Percentiles rank a stretch among this genome's conserved stretches.
phyloP scores from a whole-genome alignment of 108 stramenopile genomes.

The Nannochloropsis oceanica region DNA sequence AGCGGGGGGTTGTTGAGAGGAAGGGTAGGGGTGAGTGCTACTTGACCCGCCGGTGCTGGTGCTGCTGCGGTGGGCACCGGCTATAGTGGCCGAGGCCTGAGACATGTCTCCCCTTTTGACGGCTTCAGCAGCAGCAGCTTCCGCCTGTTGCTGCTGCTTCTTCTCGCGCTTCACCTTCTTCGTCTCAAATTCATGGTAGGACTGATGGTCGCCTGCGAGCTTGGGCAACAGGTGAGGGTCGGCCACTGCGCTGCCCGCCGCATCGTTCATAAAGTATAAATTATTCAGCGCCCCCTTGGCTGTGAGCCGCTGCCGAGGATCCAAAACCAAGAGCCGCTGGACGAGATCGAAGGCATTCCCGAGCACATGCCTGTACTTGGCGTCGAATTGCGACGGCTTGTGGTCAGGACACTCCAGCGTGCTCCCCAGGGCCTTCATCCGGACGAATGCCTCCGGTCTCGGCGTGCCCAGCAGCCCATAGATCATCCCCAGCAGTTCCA shows the following conservation, averaged over 20 bases:
- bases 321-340: conserved; percentile 10
- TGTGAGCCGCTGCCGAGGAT: conserved; percentile 15
- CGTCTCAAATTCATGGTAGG: conserved; percentile 32
- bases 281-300: conserved; percentile 19
- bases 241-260: not conserved
- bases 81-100: not conserved
- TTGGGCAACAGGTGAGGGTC: not conserved
- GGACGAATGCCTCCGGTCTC: not conserved
- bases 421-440: not conserved
- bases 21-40: too few species aligned
- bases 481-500: conserved; percentile 55
- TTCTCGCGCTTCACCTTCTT: conserved; percentile 4
- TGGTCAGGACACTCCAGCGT: not conserved
- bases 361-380: not conserved
- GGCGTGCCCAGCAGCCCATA: conserved; percentile 33
- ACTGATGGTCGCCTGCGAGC: conserved; percentile 13
- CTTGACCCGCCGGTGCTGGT: not conserved
- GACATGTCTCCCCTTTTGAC: not conserved
- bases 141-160: not conserved
- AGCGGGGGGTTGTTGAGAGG: too few species aligned
- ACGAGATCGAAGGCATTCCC: conserved; percentile 11
- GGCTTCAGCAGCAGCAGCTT: not conserved
- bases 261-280: not conserved
- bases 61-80: not conserved
- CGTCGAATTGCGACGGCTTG: not conserved